Conservation (phyloP, 805 yeast species). For the Diddensiella transvaalensis region DNA sequence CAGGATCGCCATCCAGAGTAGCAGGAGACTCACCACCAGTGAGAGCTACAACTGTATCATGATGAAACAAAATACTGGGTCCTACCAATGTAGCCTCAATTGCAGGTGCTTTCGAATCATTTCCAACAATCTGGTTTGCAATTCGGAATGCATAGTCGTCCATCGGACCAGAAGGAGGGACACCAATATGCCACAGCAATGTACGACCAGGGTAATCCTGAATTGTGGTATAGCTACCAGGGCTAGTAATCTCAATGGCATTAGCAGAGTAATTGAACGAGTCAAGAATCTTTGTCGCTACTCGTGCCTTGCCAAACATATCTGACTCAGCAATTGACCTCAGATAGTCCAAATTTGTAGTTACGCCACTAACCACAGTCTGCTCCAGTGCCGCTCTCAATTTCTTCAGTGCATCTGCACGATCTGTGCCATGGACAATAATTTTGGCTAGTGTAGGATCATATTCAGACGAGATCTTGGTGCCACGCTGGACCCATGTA, state of each 20-base stretch:
- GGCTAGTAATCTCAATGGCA: constrained; percentile 79
- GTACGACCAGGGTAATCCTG: constrained; percentile 94
- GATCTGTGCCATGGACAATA: constrained; percentile 87
- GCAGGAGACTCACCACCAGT: constrained; percentile 82
- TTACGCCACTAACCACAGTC: constrained; percentile 83
- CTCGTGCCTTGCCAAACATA: constrained; percentile 79
- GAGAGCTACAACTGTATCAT: constrained; percentile 69
- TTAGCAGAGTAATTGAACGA: constrained; percentile 71
- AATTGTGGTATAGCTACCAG: constrained; percentile 95
- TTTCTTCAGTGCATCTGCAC: constrained; percentile 77
- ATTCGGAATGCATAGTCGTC: constrained; percentile 85
- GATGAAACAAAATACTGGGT: constrained; percentile 81
- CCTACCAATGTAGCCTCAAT: constrained; percentile 86
- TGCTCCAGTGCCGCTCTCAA: constrained; percentile 78
- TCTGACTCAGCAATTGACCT: constrained; percentile 77
- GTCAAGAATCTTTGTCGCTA: constrained; percentile 86
- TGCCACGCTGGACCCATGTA: constrained; percentile 90
- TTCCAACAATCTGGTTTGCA: constrained; percentile 90
- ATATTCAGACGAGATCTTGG: constrained; percentile 84
- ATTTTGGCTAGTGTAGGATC: constrained; percentile 96
- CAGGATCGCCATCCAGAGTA: constrained; percentile 55
- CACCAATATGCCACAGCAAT: constrained; percentile 87
- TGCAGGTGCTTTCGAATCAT: constrained; percentile 77
- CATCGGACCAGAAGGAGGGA: constrained; percentile 99
- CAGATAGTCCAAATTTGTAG: constrained; percentile 86